Base-by-base conservation (phyloP, 2,329 filamentous ascomycete genomes). In the Pestalotiopsis sp. region DNA sequence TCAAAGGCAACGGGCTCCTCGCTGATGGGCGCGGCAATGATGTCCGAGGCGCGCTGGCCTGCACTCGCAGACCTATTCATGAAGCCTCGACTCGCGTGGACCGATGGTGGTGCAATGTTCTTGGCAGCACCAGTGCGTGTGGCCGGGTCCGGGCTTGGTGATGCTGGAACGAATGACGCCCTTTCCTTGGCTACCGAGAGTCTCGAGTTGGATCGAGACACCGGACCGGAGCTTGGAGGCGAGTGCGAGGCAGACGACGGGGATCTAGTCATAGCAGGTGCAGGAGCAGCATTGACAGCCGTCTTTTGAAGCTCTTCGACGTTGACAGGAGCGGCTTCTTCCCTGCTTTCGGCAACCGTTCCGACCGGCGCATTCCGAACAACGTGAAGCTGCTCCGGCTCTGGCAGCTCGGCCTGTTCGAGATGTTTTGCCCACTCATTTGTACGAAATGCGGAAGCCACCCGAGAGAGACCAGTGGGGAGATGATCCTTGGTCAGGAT, bases 341-440 rank as follows among this genome's bases (percentile, higher is more conserved):
- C 91, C 63, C 81, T 75, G 27, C 76, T 71, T 49, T 74, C 74
- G 12, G 76, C 73, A 38, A 66, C 65, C 23, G 71, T 61, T 14
- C 73, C 71, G 6, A 78, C 76, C 20, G 76, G 72, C 71, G 81
- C 71, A 74, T 80, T 69, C 73, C 85, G 78, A 71, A 85, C 76
- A 4, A 89, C 76, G 27, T 87, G 83, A 13, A 92, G 78, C 2
- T 89, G 86, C 7, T 93, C 91, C 0, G 87, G 79, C 62, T 90
- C 87, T 1, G 94, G 94, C 4, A 83, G 82, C 17, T 98, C 95
- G 6, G 95, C 94, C 57, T 87, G 83, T 71, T 90, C 90, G 12
- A 97, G 85, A 78, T 97, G 94, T 78, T 97, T 98, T 0, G 94
- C 94, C 95, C 95, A 98, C 81, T 98, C 95, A 72, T 97, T 97